Base-by-base conservation (phyloP, 1,139 yeast species). In the Yamadazyma dushanensis region DNA sequence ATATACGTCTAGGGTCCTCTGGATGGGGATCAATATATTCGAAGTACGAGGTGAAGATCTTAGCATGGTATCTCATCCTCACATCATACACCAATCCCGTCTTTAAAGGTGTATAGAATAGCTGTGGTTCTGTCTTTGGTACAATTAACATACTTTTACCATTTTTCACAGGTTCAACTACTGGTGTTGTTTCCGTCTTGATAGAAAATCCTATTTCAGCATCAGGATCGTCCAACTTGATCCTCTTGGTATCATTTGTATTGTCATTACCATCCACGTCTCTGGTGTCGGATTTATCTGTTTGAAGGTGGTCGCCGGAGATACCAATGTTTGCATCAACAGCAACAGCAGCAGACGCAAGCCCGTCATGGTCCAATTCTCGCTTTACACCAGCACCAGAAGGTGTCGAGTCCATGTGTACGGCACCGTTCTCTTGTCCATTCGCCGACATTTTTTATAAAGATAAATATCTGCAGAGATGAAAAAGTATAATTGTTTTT, bases 11-110 rank as follows among this genome's bases (percentile, higher is more conserved):
- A 9, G 99, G 99, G 55, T 94, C 98, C 59, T 94, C 99, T 4
- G 99, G 99, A 57, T 94, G 99, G 3, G 98, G 98, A 55, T 94
- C 98, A 34, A 90, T 88, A 59, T 92, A 92, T 57, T 90, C 97
- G 50, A 80, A 86, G 47, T 92, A 88, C 5, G 95, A 84, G 3
- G 96, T 87, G 60, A 86, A 90, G 38, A 92, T 83, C 56, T 89
- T 88, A 27, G 97, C 96, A 56, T 94, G 99, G 59, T 90, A 92
- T 44, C 98, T 73, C 98, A 94, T 92, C 42, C 97, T 74, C 15
- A 90, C 97, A 56, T 94, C 98, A 60, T 94, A 94, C 42, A 95
- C 94, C 15, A 94, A 67, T 0, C 98, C 99, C 0, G 98, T 90
- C 57, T 88, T 89, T 48, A 86, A 64, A 3, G 88, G 88, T 14